Evolutionary conservation across 202 grass and related monocot genomes (phyloP), one percentile per base, ranked within the genome.

Genomic region (Miscanthus sacchariflorus): DNA sequence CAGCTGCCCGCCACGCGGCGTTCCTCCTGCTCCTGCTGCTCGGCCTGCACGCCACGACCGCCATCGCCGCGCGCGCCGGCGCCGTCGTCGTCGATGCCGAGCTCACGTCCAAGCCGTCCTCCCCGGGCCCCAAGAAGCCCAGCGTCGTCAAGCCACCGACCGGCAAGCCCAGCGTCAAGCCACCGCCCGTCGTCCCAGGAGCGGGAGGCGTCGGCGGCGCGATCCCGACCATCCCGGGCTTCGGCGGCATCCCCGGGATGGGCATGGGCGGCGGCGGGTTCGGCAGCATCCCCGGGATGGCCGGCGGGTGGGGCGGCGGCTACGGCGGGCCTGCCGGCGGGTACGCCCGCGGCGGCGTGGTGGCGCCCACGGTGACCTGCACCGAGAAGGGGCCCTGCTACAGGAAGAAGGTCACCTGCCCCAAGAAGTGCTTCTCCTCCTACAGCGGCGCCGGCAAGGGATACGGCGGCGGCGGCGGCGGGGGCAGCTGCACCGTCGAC

Each of bases 401-500:
- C 89, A 90, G 66, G 77, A 98, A 89, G 88, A 85, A 85, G 77
- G 71, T 98, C 30, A 98, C 96, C n/a, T 98, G 96, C 81, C 96
- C 96, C 42, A 88, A 90, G 88, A 98, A 94, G 89, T 98, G 96
- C 85, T 98, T 91, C 86, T 86, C 89, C 10, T 98, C 96, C 0
- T 98, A 94, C 90, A 98, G 93, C 82, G 56, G 68, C 71, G 86
- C 90, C 36, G 92, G 96, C 48, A 90, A 91, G 68, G 91, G 92
- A 0, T 90, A 70, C 49, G 96, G 96, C 40, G 90, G 90, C 9
- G 96, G 96, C 0, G 96, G 93, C 2, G 96, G 96, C 4, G 96
- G 93, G 1, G 96, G 96, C 7, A 91, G 96, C 2, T 98, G 96
- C 88, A 96, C 84, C 85, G 75, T 98, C 74, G 96, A 98, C 75